Percentiles rank a stretch among this genome's conserved stretches.
Evolutionary conservation across 768 basidiomycete species (phyloP).

Genomic region (Punctularia strigosozonata): DNA sequence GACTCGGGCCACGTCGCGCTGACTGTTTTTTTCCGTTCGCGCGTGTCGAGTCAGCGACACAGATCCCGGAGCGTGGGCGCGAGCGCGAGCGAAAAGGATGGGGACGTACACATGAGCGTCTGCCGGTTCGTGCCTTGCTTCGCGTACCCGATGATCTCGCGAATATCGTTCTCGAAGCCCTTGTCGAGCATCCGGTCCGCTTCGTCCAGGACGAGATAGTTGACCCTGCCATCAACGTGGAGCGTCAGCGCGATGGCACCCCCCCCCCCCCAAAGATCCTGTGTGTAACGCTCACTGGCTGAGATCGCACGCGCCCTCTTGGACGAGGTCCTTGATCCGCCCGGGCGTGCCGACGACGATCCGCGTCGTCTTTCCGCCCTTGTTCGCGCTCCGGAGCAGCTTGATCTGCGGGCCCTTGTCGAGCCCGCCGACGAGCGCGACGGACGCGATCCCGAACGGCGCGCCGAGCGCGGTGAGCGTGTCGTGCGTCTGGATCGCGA

Average conservation of each 20-base stretch:
- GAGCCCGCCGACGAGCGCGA: slow-evolving; percentile 93
- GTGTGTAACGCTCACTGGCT: slow-evolving; percentile 51
- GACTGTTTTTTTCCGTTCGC: too few species aligned
- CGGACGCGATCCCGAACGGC: slow-evolving; percentile 63
- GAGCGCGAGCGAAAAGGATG: neutral
- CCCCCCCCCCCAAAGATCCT: too few species aligned
- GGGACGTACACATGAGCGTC: slow-evolving; percentile 83
- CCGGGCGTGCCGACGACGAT: slow-evolving; percentile 96
- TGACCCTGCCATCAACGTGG: slow-evolving; percentile 47
- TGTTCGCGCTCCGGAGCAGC: slow-evolving; percentile 43
- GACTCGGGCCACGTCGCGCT: slow-evolving; percentile 98
- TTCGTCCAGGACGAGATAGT: slow-evolving; percentile 92
- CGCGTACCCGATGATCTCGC: slow-evolving; percentile 72
- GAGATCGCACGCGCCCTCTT: slow-evolving; percentile 77
- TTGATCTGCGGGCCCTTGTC: slow-evolving; percentile 75
- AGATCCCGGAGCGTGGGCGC: neutral
- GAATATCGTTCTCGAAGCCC: slow-evolving; percentile 97
- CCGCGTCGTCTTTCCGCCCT: slow-evolving; percentile 41
- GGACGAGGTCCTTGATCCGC: slow-evolving; percentile 81
- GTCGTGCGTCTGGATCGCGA: slow-evolving; percentile 91
- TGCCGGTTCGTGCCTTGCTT: slow-evolving; percentile 63
- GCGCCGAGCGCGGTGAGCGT: slow-evolving; percentile 65
- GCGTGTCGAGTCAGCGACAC: too few species aligned
- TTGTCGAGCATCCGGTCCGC: slow-evolving; percentile 98
- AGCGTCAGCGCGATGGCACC: too few species aligned